Evolutionary conservation across 768 basidiomycete genomes (phyloP).

Genomic region (Thelephora ganbajun): DNA sequence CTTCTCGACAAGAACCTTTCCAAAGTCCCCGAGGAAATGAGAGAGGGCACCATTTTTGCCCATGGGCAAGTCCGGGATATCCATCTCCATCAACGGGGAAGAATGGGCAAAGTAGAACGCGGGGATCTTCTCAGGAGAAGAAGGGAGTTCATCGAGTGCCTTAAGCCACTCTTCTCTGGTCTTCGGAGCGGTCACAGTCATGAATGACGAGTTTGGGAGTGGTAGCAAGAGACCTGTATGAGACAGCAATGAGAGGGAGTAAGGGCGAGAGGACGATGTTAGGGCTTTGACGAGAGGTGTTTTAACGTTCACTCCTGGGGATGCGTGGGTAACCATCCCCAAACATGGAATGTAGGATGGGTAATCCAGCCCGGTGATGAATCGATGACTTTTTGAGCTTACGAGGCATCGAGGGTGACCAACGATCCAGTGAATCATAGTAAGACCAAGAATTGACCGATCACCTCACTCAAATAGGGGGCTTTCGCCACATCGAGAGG

Average conservation of each 20-base stretch:
- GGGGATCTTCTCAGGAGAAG: conserved; percentile 48
- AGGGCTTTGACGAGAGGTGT: not conserved
- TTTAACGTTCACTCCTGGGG: not conserved
- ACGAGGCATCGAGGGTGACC: not conserved
- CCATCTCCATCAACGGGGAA: conserved; percentile 36
- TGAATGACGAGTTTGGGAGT: conserved; percentile 5
- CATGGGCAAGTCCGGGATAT: conserved; percentile 8
- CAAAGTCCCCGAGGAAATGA: too few relatives aligned
- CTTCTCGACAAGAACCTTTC: too few relatives aligned
- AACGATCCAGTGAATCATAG: too few relatives aligned
- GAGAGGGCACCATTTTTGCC: conserved; percentile 27
- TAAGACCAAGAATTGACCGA: too few relatives aligned
- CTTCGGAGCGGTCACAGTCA: conserved; percentile 16
- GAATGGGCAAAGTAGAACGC: conserved; percentile 70
- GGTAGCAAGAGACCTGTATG: not conserved
- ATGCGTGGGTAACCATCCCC: too few relatives aligned
- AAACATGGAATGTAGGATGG: too few relatives aligned
- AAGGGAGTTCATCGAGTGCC: conserved; percentile 40
- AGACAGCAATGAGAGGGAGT: not conserved
- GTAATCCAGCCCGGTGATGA: too few relatives aligned
- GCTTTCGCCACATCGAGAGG: too few relatives aligned
- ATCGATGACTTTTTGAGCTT: not conserved
- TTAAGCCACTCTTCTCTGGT: conserved; percentile 32
- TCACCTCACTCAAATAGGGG: too few relatives aligned
- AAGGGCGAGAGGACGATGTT: not conserved